Evolutionary conservation across 2,329 filamentous ascomycete species (phyloP).

Genomic region (Madurella fahalii): DNA sequence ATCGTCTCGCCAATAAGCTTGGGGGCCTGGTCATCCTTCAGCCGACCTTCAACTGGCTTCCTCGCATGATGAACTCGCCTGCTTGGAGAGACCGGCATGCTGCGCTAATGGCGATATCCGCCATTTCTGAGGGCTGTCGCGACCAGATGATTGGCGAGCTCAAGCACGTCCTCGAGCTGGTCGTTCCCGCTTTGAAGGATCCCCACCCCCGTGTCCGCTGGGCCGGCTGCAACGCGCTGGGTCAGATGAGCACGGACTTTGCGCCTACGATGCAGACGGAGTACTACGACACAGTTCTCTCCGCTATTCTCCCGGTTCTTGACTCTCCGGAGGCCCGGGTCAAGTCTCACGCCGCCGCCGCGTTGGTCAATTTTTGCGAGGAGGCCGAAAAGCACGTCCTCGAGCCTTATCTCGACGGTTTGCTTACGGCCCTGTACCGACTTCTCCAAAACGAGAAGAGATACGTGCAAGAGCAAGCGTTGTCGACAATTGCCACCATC

Average conservation of each 20-base stretch:
- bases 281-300: slow-evolving; percentile 82
- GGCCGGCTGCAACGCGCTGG: slow-evolving; percentile 97
- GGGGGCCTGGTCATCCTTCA: slow-evolving; percentile 89
- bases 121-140: slow-evolving; percentile 94
- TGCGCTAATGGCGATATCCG: slow-evolving; percentile 96
- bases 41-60: slow-evolving; percentile 94
- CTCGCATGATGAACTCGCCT: slow-evolving; percentile 93
- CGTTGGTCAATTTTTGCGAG: slow-evolving; percentile 97
- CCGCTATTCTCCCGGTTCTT: slow-evolving; percentile 87
- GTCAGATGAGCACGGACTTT: slow-evolving; percentile 99
- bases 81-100: slow-evolving; percentile 95
- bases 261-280: slow-evolving; percentile 97
- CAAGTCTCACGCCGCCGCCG: slow-evolving; percentile 95
- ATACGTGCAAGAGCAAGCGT: slow-evolving; percentile 94
- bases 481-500: slow-evolving; percentile 97
- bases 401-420: slow-evolving; percentile 86
- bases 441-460: slow-evolving; percentile 88
- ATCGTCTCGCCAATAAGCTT: slow-evolving; percentile 92
- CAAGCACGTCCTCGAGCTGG: slow-evolving; percentile 87
- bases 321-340: slow-evolving; percentile 87
- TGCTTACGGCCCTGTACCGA: slow-evolving; percentile 79
- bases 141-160: slow-evolving; percentile 95
- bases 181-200: slow-evolving; percentile 87
- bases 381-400: slow-evolving; percentile 90
- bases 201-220: slow-evolving; percentile 91